Conservation (phyloP, 2,329 filamentous ascomycete genomes). For the Fusarium paranaense region DNA sequence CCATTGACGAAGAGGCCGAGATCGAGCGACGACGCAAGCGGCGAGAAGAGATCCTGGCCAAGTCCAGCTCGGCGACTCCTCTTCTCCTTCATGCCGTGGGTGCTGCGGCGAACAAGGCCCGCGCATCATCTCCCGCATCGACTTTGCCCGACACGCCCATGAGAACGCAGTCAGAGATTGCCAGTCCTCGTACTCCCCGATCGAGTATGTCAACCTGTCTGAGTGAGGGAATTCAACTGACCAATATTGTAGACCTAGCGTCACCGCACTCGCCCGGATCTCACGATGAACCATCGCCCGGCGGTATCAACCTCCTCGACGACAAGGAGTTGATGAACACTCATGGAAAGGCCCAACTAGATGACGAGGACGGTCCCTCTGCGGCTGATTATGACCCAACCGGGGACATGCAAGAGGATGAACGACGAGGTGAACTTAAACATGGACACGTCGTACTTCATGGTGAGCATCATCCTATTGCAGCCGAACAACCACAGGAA, state of each 20-base stretch:
- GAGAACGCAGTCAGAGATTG: slow-evolving; percentile 44
- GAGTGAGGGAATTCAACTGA: slow-evolving; percentile 35
- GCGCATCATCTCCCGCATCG: slow-evolving; percentile 64
- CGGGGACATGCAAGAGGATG: slow-evolving; percentile 87
- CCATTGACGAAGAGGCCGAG: slow-evolving; percentile 83
- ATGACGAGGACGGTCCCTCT: slow-evolving; percentile 79
- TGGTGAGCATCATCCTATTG: slow-evolving; percentile 53
- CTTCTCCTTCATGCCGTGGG: slow-evolving; percentile 81
- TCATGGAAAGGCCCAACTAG: slow-evolving; percentile 56
- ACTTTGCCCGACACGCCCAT: slow-evolving; percentile 58
- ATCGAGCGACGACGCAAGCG: slow-evolving; percentile 87
- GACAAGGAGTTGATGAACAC: slow-evolving; percentile 76
- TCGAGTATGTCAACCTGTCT: slow-evolving; percentile 55
- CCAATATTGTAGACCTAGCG: slow-evolving; percentile 45
- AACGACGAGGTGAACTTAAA: slow-evolving; percentile 74
- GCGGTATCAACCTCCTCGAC: slow-evolving; percentile 71
- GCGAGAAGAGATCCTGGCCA: slow-evolving; percentile 86
- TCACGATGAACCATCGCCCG: slow-evolving; percentile 66
- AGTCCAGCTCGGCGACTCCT: slow-evolving; percentile 79
- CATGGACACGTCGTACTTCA: slow-evolving; percentile 66
- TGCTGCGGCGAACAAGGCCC: slow-evolving; percentile 65
- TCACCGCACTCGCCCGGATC: slow-evolving; percentile 60
- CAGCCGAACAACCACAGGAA: slow-evolving; percentile 42
- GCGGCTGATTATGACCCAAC: slow-evolving; percentile 94
- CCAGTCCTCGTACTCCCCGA: slow-evolving; percentile 60